Conservation (phyloP, 2,329 filamentous ascomycete species). For the Beauveria scarabaeidicola region DNA sequence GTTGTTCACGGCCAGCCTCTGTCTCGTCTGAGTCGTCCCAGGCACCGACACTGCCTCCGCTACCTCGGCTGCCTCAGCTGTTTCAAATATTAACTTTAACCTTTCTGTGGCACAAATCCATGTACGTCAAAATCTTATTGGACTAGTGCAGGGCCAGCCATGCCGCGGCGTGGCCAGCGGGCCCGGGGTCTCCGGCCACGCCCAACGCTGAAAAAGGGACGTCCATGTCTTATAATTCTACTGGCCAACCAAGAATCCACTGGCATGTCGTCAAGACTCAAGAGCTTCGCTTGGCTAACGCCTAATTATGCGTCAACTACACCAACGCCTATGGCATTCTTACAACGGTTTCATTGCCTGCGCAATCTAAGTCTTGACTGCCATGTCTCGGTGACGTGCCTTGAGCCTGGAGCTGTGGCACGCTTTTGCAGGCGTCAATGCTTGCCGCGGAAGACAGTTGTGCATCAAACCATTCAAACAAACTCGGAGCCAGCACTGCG, state of each 20-base stretch:
- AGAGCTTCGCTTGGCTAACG: no score
- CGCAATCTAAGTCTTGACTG: neutral
- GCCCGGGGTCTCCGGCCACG: slow-evolving; percentile 5
- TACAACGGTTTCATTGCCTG: neutral
- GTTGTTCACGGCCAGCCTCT: neutral
- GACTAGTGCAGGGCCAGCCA: neutral
- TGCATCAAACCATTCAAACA: neutral
- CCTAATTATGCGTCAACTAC: neutral
- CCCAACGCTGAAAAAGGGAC: neutral
- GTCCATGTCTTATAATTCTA: neutral
- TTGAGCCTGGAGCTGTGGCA: neutral
- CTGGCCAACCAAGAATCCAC: neutral
- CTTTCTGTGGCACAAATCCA: neutral
- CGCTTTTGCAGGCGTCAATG: neutral
- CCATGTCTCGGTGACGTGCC: neutral
- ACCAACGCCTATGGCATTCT: neutral
- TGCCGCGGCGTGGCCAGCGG: neutral
- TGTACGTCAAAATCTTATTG: neutral
- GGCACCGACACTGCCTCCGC: neutral
- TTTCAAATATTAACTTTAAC: slow-evolving; percentile 2
- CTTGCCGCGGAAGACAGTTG: neutral
- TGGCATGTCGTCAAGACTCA: no score
- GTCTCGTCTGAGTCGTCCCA: neutral
- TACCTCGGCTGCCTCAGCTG: neutral
- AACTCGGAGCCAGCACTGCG: neutral